Percentiles rank a stretch among this genome's conserved stretches.
Evolutionary conservation across 2,329 filamentous ascomycete species (phyloP).

Genomic region (Ophiostoma novo-ulmi): DNA sequence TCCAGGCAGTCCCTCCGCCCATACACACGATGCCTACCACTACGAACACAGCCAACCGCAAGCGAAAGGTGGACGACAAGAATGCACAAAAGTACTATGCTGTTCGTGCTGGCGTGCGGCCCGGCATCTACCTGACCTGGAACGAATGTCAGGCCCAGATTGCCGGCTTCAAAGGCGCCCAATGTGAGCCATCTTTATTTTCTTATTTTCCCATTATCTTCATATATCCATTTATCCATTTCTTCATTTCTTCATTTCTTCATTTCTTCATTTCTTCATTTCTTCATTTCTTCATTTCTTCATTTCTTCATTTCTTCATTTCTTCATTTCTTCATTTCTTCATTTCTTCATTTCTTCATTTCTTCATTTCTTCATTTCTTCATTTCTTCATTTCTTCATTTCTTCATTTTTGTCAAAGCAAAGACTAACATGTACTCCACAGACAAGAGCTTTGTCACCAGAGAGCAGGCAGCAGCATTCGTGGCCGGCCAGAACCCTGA

Average conservation of each 20-base stretch:
- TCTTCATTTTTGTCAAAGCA: neutral
- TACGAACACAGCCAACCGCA: constrained; percentile 35
- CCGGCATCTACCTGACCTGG: constrained; percentile 60
- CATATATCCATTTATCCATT: too few relatives aligned
- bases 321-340: constrained; percentile 28
- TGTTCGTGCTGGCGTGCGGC: constrained; percentile 51
- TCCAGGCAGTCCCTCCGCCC: neutral
- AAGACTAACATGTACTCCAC: constrained; percentile 6
- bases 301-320: constrained; percentile 28
- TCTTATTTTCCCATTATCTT: too few relatives aligned
- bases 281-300: neutral
- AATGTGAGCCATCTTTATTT: constrained; percentile 49
- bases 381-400: constrained; percentile 28
- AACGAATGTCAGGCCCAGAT: constrained; percentile 58
- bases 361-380: constrained; percentile 28
- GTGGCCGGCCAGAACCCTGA: constrained; percentile 55
- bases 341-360: constrained; percentile 27
- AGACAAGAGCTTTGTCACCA: constrained; percentile 76
- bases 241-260: constrained; percentile 28
- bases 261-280: constrained; percentile 28
- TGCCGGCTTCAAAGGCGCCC: constrained; percentile 57
- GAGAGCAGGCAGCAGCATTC: constrained; percentile 74
- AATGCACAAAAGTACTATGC: constrained; percentile 56
- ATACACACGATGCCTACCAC: constrained; percentile 16
- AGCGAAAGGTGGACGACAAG: constrained; percentile 44